Evolutionary conservation across 129 eudicot genomes (phyloP), one percentile per base, ranked within the genome.

Genomic region (Rutidosis leptorrhynchoides): DNA sequence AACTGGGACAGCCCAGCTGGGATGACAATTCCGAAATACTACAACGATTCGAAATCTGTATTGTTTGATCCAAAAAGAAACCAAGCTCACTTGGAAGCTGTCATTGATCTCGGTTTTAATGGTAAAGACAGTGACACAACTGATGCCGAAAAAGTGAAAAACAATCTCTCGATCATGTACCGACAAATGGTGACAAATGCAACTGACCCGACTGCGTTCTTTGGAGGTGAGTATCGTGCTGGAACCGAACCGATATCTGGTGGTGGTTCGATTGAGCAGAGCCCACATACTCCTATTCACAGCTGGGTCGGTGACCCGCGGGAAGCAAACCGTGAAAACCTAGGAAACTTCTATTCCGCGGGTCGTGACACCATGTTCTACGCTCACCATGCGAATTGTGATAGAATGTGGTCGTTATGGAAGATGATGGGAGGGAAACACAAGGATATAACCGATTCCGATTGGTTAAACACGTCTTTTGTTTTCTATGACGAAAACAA

Each of bases 361-460:
- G 67, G 67, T 8, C 29, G n/a, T 62, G 67, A 62, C 45, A 49
- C 67, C 9, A 0, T 33, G 11, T 62, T 62, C 52, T 62, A 30
- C 24, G 21, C 8, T 25, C 67, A 62, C 29, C 67, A 62, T 62
- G 4, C 52, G 6, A 62, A 62, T 23, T 26, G 20, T 1, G 67
- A 62, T 20, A 52, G 67, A 0, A 37, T 62, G 67, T 62, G 67
- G 67, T 27, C 48, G 29, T 7, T 62, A 3, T 62, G 67, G 67
- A 33, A 62, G 6, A 23, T 27, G 15, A 1, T 62, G 52, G 65
- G 23, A 7, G 29, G 10, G 8, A 33, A 40, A 12, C 37, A 62
- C 46, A 37, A 6, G 1, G 67, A 62, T 20, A 40, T 35, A 14
- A 11, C 6, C 2, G 67, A 62, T 28, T 7, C 52, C 3, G 53